These are phyloP conservation scores for Xylariaceae sp. DNA, from an alignment of 2,329 filamentous ascomycete genomes.

Conservation along the genomic window DNA sequence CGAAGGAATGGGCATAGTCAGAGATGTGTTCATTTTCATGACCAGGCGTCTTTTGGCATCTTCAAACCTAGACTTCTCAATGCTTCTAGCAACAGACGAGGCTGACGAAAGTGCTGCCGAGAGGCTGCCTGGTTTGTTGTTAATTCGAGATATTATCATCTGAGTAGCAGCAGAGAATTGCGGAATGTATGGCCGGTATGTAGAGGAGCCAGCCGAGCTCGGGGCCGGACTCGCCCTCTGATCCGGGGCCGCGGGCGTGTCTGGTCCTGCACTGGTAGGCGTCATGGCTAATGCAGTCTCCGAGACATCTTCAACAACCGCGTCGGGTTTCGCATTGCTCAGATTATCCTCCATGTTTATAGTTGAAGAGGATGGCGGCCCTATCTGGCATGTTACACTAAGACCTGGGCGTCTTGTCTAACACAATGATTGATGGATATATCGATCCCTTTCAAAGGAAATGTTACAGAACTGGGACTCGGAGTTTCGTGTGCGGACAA, in stretches of 20 bases:
- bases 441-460: too few relatives aligned
- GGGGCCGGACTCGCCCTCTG: slow-evolving; percentile 18
- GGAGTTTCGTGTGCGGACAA: too few relatives aligned
- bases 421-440: too few relatives aligned
- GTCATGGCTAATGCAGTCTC: slow-evolving; percentile 2
- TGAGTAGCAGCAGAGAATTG: slow-evolving; percentile 35
- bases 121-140: slow-evolving; percentile 31
- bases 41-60: slow-evolving; percentile 37
- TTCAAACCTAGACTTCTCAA: slow-evolving; percentile 33
- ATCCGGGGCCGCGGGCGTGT: slow-evolving; percentile 5
- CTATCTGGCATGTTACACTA: background rate
- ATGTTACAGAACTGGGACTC: too few relatives aligned
- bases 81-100: slow-evolving; percentile 27
- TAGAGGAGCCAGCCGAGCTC: slow-evolving; percentile 22
- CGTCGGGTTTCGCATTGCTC: background rate
- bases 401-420: background rate
- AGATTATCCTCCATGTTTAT: background rate
- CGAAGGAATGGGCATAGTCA: slow-evolving; percentile 34
- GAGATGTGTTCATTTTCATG: slow-evolving; percentile 36
- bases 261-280: slow-evolving; percentile 4
- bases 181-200: slow-evolving; percentile 30
- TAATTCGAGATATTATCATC: slow-evolving; percentile 37
- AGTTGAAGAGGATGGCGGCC: background rate
- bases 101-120: slow-evolving; percentile 32
- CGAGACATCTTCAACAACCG: slow-evolving; percentile 9